Evolutionary conservation across 441 rosid species (phyloP).

Genomic region (Dalechampia spathulata): DNA sequence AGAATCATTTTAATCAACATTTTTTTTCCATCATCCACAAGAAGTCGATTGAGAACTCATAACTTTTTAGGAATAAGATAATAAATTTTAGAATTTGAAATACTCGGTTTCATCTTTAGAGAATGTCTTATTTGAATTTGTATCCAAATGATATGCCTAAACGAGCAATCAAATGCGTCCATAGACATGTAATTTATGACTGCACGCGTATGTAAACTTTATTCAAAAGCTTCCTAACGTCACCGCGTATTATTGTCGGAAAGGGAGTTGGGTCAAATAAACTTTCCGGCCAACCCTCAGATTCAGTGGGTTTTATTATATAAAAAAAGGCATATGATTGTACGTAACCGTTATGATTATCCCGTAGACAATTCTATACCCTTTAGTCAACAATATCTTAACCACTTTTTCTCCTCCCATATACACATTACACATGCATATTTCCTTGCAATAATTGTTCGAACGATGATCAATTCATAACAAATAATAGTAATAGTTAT

Average conservation of each 20-base stretch:
- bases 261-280: conserved; percentile 53
- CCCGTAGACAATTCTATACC: conserved; percentile 24
- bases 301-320: conserved; percentile 21
- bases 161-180: too few relatives aligned
- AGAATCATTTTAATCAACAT: too few relatives aligned
- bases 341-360: conserved; percentile 69
- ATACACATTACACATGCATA: conserved; percentile 1
- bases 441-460: not conserved
- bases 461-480: not conserved
- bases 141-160: too few relatives aligned
- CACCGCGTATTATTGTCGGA: conserved; percentile 40
- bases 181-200: too few relatives aligned
- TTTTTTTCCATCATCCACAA: too few relatives aligned
- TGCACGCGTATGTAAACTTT: too few relatives aligned
- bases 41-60: too few relatives aligned
- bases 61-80: too few relatives aligned
- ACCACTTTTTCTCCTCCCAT: conserved; percentile 32
- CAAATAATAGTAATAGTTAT: not conserved
- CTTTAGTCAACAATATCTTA: conserved; percentile 67
- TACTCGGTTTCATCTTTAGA: too few relatives aligned
- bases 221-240: conserved; percentile 19
- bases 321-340: conserved; percentile 24
- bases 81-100: too few relatives aligned
- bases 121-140: too few relatives aligned
- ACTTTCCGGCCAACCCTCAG: conserved; percentile 51